Percentiles rank a stretch among this genome's conserved stretches.
These are phyloP conservation scores for Pseudogymnoascus sp. DNA, from an alignment of 2,329 filamentous ascomycete genomes.

Conservation along the genomic window DNA sequence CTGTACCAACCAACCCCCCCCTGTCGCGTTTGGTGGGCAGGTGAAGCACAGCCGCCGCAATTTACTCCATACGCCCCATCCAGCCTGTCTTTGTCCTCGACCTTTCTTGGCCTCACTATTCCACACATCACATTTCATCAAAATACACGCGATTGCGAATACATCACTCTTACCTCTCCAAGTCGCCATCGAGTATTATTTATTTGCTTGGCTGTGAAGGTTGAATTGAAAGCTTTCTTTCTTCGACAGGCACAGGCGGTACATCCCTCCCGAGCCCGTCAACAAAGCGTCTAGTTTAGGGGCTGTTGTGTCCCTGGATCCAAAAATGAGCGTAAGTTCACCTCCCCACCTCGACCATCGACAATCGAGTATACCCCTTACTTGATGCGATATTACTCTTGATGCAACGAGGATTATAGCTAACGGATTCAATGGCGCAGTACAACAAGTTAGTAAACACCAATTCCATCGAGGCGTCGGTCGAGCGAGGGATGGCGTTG, in stretches of 20 bases:
- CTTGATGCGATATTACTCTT: not conserved
- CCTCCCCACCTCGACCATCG: not conserved
- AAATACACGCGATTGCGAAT: not conserved
- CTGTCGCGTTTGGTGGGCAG: not conserved
- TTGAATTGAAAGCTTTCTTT: not conserved
- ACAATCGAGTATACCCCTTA: not conserved
- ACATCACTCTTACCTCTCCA: not conserved
- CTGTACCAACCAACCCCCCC: not conserved
- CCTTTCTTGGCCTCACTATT: not conserved
- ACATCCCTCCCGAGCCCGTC: not conserved
- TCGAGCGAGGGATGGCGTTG: conserved; percentile 2
- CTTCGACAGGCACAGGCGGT: not conserved
- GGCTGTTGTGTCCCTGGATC: not conserved
- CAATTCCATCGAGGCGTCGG: conserved; percentile 9
- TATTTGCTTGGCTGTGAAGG: not conserved
- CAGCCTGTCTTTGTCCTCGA: conserved; percentile 1
- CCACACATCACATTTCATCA: not conserved
- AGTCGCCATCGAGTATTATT: not conserved
- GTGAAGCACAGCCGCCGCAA: not conserved
- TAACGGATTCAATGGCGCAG: conserved; percentile 32
- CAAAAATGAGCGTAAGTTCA: conserved; percentile 7
- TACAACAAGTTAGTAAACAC: conserved; percentile 32
- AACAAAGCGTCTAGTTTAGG: conserved; percentile 6
- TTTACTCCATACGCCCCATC: conserved; percentile 3
- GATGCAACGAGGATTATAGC: not conserved